A percentile compares a stretch with the other conserved stretches of the same genome.
phyloP scores from a whole-genome alignment of 2,329 filamentous ascomycete genomes.

The Cladobotryum protrusum region DNA sequence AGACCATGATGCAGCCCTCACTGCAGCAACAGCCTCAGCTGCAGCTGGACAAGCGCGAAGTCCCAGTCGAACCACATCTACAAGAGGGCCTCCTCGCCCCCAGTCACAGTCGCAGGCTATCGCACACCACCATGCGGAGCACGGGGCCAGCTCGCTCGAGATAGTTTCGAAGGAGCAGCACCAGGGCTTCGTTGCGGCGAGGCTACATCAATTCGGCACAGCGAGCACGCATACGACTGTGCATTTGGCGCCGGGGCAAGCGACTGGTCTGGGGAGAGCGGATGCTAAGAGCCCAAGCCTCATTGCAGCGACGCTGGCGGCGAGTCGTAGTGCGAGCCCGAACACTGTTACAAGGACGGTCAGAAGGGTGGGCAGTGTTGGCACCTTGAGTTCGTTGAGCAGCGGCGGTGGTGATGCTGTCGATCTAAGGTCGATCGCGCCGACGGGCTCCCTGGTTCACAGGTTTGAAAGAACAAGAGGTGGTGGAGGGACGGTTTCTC shows the following conservation, averaged over 20 bases:
- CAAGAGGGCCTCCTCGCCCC: no score
- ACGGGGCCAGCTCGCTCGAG: neutral
- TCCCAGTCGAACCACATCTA: no score
- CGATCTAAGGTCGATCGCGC: slow-evolving; percentile 52
- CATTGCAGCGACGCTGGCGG: slow-evolving; percentile 52
- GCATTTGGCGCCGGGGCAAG: slow-evolving; percentile 12
- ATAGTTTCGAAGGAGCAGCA: slow-evolving; percentile 3
- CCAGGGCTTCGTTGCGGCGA: slow-evolving; percentile 15
- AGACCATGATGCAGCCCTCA: no score
- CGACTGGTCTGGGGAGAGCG: slow-evolving; percentile 11
- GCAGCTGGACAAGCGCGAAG: neutral
- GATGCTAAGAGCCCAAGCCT: slow-evolving; percentile 50
- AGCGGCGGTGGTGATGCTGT: slow-evolving; percentile 23
- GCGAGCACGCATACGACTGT: neutral
- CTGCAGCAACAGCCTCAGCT: neutral
- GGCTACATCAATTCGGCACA: slow-evolving; percentile 20
- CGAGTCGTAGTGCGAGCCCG: slow-evolving; percentile 43
- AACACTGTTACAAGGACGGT: slow-evolving; percentile 21
- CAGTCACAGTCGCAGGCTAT: no score
- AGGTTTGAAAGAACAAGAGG: slow-evolving; percentile 55
- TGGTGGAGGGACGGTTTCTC: slow-evolving; percentile 1
- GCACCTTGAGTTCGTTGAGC: slow-evolving; percentile 24
- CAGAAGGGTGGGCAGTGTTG: slow-evolving; percentile 25
- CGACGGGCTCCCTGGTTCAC: slow-evolving; percentile 59
- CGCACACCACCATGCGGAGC: no score